These are phyloP conservation scores for Colletotrichum viniferum DNA, from an alignment of 2,329 filamentous ascomycete species.

Conservation along the genomic window DNA sequence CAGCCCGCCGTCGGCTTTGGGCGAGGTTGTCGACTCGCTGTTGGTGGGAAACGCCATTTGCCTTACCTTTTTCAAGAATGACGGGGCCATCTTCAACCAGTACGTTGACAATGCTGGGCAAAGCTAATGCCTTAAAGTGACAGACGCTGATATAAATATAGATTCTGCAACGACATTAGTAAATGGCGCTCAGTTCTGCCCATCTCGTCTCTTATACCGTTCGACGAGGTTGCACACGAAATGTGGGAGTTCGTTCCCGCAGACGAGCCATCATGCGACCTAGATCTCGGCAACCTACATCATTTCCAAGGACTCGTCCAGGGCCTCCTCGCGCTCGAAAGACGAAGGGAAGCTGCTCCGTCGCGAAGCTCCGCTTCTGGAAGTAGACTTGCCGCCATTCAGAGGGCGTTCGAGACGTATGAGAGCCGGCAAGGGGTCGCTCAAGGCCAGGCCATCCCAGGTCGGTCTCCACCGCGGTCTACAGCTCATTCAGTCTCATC, in stretches of 20 bases:
- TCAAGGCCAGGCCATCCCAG: background rate
- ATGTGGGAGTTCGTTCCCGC: conserved; percentile 24
- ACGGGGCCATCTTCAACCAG: conserved; percentile 9
- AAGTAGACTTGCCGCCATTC: conserved; percentile 11
- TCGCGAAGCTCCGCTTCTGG: background rate
- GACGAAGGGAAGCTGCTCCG: background rate
- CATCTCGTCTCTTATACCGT: conserved; percentile 21
- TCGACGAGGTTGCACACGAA: conserved; percentile 26
- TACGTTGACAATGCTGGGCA: background rate
- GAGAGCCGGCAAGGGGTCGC: background rate
- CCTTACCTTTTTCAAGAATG: background rate
- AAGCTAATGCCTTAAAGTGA: background rate
- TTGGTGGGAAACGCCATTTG: conserved; percentile 19
- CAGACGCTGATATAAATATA: background rate
- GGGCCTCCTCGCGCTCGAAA: conserved; percentile 24
- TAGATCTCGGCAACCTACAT: conserved; percentile 2
- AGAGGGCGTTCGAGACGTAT: background rate
- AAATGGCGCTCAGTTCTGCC: conserved; percentile 28
- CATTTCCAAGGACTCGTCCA: conserved; percentile 27
- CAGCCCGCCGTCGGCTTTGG: conserved; percentile 10
- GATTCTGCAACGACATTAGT: conserved; percentile 28
- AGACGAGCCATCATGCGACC: background rate
- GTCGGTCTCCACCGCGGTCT: background rate
- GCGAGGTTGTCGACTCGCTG: conserved; percentile 19
- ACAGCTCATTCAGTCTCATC: background rate